These are phyloP conservation scores for Lagenidium sp. DNA, from an alignment of 352 stramenopile genomes.

Conservation along the genomic window DNA sequence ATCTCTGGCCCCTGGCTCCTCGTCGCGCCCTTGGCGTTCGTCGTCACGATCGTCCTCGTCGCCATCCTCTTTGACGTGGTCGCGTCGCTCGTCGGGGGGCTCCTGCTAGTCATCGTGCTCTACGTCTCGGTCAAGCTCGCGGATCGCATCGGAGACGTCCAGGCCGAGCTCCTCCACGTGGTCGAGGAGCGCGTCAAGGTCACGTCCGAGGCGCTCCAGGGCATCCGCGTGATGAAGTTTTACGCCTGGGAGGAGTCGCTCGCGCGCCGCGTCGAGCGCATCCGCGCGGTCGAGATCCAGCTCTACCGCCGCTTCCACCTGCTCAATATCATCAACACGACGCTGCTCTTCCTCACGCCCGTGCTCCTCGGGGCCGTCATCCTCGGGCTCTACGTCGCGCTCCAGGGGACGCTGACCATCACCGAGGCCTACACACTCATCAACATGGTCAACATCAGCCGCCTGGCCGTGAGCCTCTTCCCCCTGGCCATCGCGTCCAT, in stretches of 20 bases:
- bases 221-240: slow-evolving; percentile 88
- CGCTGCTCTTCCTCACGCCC: slow-evolving; percentile 40
- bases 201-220: slow-evolving; percentile 88
- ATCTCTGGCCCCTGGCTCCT: slow-evolving; percentile 20
- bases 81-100: slow-evolving; percentile 8
- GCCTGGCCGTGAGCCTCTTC: slow-evolving; percentile 23
- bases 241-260: slow-evolving; percentile 74
- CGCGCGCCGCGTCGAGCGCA: slow-evolving; percentile 24
- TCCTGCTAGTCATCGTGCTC: slow-evolving; percentile 14
- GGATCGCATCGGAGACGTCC: slow-evolving; percentile 12
- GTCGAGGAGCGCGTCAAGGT: slow-evolving; percentile 83
- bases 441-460: slow-evolving; percentile 49
- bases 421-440: slow-evolving; percentile 50
- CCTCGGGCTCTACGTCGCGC: slow-evolving; percentile 28
- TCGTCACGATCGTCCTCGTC: slow-evolving; percentile 23
- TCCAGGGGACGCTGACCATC: slow-evolving; percentile 25
- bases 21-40: slow-evolving; percentile 17
- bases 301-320: slow-evolving; percentile 45
- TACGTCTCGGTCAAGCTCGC: slow-evolving; percentile 10
- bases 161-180: slow-evolving; percentile 14
- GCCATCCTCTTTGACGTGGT: slow-evolving; percentile 15
- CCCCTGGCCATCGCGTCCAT: slow-evolving; percentile 16
- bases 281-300: slow-evolving; percentile 31
- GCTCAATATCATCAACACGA: slow-evolving; percentile 49
- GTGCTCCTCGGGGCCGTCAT: slow-evolving; percentile 30